Conservation (phyloP, 1,139 yeast species). For the Blastobotrys petasosporus region DNA sequence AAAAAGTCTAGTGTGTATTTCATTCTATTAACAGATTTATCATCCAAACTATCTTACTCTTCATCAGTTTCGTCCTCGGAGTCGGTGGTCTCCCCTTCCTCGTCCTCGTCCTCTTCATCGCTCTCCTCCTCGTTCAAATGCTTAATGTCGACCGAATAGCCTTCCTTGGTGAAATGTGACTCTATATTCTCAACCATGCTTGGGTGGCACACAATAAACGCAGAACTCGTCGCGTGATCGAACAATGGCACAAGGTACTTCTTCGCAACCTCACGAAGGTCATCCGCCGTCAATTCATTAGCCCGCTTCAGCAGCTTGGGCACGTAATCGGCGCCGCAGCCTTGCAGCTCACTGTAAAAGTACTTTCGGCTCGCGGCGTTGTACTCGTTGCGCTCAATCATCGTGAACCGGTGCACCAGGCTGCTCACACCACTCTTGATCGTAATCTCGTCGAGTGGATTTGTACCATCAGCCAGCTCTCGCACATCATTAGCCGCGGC, state of each 20-base stretch:
- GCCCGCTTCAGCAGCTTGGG: slow-evolving; percentile 31
- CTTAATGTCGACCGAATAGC: slow-evolving; percentile 58
- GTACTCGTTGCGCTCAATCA: slow-evolving; percentile 47
- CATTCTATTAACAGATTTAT: not conserved
- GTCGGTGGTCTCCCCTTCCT: slow-evolving; percentile 21
- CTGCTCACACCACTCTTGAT: slow-evolving; percentile 72
- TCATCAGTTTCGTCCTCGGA: slow-evolving; percentile 13
- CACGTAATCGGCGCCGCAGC: slow-evolving; percentile 63
- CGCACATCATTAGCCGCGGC: slow-evolving; percentile 64
- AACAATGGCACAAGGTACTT: slow-evolving; percentile 51
- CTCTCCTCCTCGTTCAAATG: slow-evolving; percentile 32
- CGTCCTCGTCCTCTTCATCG: slow-evolving; percentile 30
- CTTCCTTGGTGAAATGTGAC: slow-evolving; percentile 45
- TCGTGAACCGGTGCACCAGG: slow-evolving; percentile 65
- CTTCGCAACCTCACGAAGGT: slow-evolving; percentile 50
- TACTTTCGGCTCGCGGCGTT: slow-evolving; percentile 64
- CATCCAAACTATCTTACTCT: slow-evolving; percentile 6
- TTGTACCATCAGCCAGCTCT: slow-evolving; percentile 49
- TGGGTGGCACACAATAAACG: slow-evolving; percentile 73
- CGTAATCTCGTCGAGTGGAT: slow-evolving; percentile 49
- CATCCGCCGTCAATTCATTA: slow-evolving; percentile 45
- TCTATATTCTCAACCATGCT: slow-evolving; percentile 48
- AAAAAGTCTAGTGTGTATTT: not conserved
- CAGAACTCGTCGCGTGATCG: slow-evolving; percentile 46
- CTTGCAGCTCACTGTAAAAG: slow-evolving; percentile 57